A percentile compares a stretch with the other conserved stretches of the same genome.
phyloP scores from a whole-genome alignment of 305 asterid species.

The Fraxinus xanthoxyloides region DNA sequence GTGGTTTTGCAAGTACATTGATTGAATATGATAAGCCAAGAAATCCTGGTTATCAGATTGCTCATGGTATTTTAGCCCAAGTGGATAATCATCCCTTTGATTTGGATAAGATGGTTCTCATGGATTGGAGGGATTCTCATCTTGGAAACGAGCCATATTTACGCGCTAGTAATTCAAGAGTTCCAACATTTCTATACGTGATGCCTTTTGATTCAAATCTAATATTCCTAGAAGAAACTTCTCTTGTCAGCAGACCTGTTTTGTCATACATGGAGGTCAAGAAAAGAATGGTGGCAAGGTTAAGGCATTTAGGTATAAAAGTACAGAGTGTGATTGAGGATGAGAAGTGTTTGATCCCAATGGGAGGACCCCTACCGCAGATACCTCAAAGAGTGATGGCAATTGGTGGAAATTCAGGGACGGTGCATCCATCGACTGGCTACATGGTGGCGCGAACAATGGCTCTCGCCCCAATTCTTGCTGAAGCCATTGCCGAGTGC shows the following conservation, averaged over 20 bases:
- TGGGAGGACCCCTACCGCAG: constrained; percentile 86
- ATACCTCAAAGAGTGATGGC: constrained; percentile 80
- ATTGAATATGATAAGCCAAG: constrained; percentile 52
- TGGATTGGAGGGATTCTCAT: constrained; percentile 96
- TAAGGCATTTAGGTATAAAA: constrained; percentile 71
- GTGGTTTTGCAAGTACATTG: constrained; percentile 66
- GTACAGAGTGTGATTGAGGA: constrained; percentile 66
- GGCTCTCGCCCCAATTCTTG: constrained; percentile 58
- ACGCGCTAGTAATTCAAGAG: constrained; percentile 41
- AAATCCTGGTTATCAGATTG: too few relatives aligned
- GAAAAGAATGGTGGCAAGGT: constrained; percentile 82
- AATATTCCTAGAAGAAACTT: constrained; percentile 81
- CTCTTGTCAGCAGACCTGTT: constrained; percentile 70
- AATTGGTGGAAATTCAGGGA: constrained; percentile 80
- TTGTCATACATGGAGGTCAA: constrained; percentile 63
- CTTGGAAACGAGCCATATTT: constrained; percentile 58
- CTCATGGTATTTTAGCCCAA: too few relatives aligned
- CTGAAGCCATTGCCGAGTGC: constrained; percentile 59
- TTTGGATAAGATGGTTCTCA: constrained; percentile 22
- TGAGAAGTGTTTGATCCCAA: constrained; percentile 84
- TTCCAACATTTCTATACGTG: constrained; percentile 75
- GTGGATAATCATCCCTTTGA: too few relatives aligned
- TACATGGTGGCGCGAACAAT: constrained; percentile 68
- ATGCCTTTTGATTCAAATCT: constrained; percentile 80
- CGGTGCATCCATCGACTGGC: constrained; percentile 85